A percentile compares a stretch with the other conserved stretches of the same genome.
Conservation (phyloP, 192 early-diverging fungal species). For the Backusella australiensis region DNA sequence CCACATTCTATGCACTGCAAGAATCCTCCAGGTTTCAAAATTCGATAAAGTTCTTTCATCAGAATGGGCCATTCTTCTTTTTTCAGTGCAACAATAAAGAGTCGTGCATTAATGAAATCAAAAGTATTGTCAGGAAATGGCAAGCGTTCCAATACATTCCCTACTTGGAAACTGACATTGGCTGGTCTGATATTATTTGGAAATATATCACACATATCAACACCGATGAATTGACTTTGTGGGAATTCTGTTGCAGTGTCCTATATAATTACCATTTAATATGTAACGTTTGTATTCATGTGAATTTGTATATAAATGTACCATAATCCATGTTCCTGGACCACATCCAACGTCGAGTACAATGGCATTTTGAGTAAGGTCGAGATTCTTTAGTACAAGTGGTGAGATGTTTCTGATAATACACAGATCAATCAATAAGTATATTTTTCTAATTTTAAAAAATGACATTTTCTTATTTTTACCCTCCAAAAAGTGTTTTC, state of each 20-base stretch:
- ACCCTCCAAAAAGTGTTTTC: constrained; percentile 25
- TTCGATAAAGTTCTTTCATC: constrained; percentile 18
- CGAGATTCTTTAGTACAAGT: neutral
- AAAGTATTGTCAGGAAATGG: constrained; percentile 30
- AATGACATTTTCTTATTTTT: neutral
- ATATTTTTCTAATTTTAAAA: neutral
- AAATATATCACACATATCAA: constrained; percentile 33
- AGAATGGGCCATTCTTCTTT: constrained; percentile 24
- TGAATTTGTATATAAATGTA: constrained; percentile 8
- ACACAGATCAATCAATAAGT: neutral
- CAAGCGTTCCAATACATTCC: constrained; percentile 28
- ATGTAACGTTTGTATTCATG: neutral
- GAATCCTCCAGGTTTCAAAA: constrained; percentile 35
- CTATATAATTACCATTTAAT: constrained; percentile 15
- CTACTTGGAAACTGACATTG: constrained; percentile 26
- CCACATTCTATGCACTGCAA: constrained; percentile 22
- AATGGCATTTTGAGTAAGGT: neutral
- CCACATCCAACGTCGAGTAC: constrained; percentile 36
- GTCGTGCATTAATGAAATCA: constrained; percentile 27
- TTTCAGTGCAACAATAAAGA: constrained; percentile 20
- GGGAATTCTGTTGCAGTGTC: constrained; percentile 29
- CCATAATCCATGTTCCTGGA: constrained; percentile 36
- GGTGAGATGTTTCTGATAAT: neutral
- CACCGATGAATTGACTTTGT: constrained; percentile 20
- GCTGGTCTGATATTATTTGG: constrained; percentile 26